Evolutionary conservation across 1,284 basidiomycete species (phyloP), one percentile per base, ranked within the genome.

Genomic region (Leccinum griseonigrum): DNA sequence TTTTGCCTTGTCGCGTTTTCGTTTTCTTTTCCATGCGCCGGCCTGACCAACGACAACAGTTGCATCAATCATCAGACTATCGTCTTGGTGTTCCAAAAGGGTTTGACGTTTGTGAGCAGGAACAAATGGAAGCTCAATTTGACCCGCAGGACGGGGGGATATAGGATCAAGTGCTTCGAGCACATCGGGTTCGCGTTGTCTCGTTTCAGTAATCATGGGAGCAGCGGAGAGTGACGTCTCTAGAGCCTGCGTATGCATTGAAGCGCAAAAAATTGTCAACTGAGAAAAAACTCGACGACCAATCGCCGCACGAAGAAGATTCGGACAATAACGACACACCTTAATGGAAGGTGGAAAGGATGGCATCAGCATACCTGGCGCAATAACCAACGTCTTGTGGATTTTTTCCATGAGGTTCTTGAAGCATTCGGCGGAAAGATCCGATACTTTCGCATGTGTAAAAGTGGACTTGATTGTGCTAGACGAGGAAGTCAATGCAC

Each of bases 1-100:
- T 53, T 51, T 71, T n/a, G 58, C 50, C 57, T 59, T 73, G 54
- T 67, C 66, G 36, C 67, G 63, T 61, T 72, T 75, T 58, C 86
- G 81, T 70, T 88, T 88, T 53, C 85, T 79, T 71, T 89, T 90
- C 75, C 83, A 85, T 67, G 81, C 77, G 57, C 79, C 77, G 38
- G 78, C 76, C 68, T 86, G 85, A 4, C 88, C 90, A 18, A 92
- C 89, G 8, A 88, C 79, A 4, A 93, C 83, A 60, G 93, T 86
- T 1, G 85, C 79, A 69, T 91, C 89, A 60, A 82, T 83, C 34
- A 79, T 77, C 11, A 77, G 71, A 55, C 67, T 66, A 28, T 70
- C 70, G 16, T 69, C 68, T 34, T 60, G 61, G 9, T 60, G 28
- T 3, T 63, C 52, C 56, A 61, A 61, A 50, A 50, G 58, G 6